These are phyloP conservation scores for Quercus aquifolioides DNA, from an alignment of 306 rosid species.

Conservation along the genomic window DNA sequence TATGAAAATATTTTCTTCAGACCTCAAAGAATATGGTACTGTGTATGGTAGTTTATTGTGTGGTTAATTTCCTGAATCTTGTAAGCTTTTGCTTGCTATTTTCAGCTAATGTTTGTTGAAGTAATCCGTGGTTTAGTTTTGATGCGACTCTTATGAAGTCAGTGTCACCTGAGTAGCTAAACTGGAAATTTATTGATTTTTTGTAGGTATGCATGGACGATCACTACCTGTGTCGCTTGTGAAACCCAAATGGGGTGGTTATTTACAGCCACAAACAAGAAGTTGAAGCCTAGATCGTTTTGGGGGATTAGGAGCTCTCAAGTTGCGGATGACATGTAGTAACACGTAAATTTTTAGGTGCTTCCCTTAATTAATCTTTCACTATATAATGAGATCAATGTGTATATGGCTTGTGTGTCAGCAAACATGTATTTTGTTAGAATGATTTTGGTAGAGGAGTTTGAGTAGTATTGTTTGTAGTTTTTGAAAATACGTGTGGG, in stretches of 20 bases:
- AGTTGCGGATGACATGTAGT: constrained; percentile 55
- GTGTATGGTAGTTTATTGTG: no score
- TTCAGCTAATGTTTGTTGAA: no score
- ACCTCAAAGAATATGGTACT: no score
- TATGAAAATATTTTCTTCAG: no score
- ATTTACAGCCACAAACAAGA: constrained; percentile 66
- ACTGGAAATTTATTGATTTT: constrained; percentile 5
- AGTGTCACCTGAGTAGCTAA: constrained; percentile 18
- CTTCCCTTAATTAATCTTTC: neutral
- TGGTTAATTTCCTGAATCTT: no score
- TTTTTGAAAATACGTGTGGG: no score
- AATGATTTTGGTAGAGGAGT: no score
- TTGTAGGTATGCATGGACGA: constrained; percentile 90
- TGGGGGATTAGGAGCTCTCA: constrained; percentile 87
- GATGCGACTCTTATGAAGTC: neutral
- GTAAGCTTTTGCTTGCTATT: no score
- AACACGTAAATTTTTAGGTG: neutral
- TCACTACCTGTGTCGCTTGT: constrained; percentile 66
- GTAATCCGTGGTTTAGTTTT: neutral
- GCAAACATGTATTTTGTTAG: neutral
- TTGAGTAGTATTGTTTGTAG: no score
- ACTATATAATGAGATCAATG: neutral
- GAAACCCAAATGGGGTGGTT: constrained; percentile 83
- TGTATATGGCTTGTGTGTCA: constrained; percentile 1
- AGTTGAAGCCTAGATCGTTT: constrained; percentile 65